phyloP scores from a whole-genome alignment of 805 yeast species.

The Osmozyma mogii region DNA sequence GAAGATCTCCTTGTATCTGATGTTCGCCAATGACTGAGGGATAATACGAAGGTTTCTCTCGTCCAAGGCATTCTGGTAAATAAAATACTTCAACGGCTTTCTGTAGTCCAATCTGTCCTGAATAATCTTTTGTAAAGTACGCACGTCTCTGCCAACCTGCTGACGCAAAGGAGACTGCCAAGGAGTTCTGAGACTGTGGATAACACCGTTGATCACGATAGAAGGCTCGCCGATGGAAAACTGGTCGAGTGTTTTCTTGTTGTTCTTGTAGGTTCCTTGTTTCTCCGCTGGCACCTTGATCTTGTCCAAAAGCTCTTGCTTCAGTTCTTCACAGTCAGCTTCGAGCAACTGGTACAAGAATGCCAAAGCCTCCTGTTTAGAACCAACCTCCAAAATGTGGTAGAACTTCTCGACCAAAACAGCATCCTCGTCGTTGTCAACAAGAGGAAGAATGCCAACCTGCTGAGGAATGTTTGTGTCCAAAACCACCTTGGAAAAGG shows the following conservation, averaged over 20 bases:
- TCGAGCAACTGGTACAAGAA: slow-evolving; percentile 30
- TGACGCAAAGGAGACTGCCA: slow-evolving; percentile 51
- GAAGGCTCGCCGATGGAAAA: slow-evolving; percentile 40
- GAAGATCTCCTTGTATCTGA: slow-evolving; percentile 24
- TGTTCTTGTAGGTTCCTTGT: slow-evolving; percentile 11
- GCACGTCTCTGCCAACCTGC: slow-evolving; percentile 49
- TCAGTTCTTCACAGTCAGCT: slow-evolving; percentile 17
- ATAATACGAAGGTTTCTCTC: slow-evolving; percentile 38
- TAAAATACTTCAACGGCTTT: slow-evolving; percentile 25
- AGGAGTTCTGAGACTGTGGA: slow-evolving; percentile 39
- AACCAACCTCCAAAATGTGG: slow-evolving; percentile 23
- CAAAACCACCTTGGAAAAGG: slow-evolving; percentile 43
- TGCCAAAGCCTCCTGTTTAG: slow-evolving; percentile 29
- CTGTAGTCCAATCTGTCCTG: slow-evolving; percentile 17
- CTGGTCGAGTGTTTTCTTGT: slow-evolving; percentile 15
- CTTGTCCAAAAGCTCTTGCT: slow-evolving; percentile 13
- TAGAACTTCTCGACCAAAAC: slow-evolving; percentile 25
- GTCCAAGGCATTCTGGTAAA: slow-evolving; percentile 35
- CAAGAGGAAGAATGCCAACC: slow-evolving; percentile 72
- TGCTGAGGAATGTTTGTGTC: slow-evolving; percentile 65
- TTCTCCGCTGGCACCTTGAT: slow-evolving; percentile 14
- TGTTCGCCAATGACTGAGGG: slow-evolving; percentile 26
- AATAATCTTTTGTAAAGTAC: slow-evolving; percentile 20
- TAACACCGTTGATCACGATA: slow-evolving; percentile 68
- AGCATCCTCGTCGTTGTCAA: slow-evolving; percentile 21